A percentile compares a stretch with the other conserved stretches of the same genome.
Conservation (phyloP, 805 yeast genomes). For the Ogataea degrootiae region DNA sequence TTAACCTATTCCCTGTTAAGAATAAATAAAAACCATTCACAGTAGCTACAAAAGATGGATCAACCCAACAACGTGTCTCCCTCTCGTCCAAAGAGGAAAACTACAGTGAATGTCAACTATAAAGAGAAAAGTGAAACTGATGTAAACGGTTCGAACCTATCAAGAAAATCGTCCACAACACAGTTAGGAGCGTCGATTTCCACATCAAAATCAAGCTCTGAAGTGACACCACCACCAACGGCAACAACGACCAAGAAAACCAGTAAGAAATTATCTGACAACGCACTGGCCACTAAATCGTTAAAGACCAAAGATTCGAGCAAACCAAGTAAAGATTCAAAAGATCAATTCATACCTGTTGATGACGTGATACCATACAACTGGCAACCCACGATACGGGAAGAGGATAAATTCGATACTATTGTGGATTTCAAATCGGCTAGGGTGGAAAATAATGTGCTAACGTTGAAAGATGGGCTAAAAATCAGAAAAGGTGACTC, state of each 20-base stretch:
- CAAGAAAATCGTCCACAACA: background rate
- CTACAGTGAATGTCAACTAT: slow-evolving; percentile 30
- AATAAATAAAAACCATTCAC: too few relatives aligned
- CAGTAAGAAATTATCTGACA: background rate
- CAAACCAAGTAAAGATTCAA: slow-evolving; percentile 6
- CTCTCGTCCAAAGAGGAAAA: slow-evolving; percentile 27
- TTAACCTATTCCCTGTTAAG: background rate
- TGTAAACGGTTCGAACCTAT: slow-evolving; percentile 3
- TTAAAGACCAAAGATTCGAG: background rate
- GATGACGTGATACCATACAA: slow-evolving; percentile 38
- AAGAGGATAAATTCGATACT: slow-evolving; percentile 38
- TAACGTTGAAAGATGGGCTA: slow-evolving; percentile 36
- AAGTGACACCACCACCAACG: background rate
- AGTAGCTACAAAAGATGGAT: slow-evolving; percentile 5
- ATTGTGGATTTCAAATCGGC: slow-evolving; percentile 39
- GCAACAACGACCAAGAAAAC: slow-evolving; percentile 1
- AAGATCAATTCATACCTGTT: slow-evolving; percentile 20
- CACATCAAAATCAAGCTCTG: background rate
- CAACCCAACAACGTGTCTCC: slow-evolving; percentile 4
- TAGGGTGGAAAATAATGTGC: slow-evolving; percentile 34
- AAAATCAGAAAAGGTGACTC: slow-evolving; percentile 52
- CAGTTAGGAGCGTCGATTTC: background rate
- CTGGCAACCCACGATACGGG: slow-evolving; percentile 44
- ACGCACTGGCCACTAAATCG: too few relatives aligned
- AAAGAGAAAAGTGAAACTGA: slow-evolving; percentile 30